Evolutionary conservation across 176 grass and related monocot genomes (phyloP), one percentile per base, ranked within the genome.

Genomic region (Calamus simplicifolius): DNA sequence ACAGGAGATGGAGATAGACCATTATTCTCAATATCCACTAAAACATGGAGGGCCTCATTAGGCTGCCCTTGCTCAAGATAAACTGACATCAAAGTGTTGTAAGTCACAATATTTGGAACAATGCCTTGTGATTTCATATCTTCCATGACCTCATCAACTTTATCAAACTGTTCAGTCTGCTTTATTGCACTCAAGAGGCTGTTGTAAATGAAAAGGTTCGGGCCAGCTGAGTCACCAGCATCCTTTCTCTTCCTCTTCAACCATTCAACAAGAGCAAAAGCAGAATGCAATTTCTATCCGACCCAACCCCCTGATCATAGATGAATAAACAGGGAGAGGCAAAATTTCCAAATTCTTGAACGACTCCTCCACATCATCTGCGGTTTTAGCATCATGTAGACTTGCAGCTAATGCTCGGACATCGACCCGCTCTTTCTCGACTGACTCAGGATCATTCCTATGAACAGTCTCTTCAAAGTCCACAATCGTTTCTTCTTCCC

Each of bases 121-220:
- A 85, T 50, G 2, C 81, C 81, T 73, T 85, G 80, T 14, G 63
- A 35, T 17, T 79, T 73, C 92, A 97, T 97, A 63, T 97, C 92
- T 4, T 77, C 57, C 27, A 87, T 77, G 13, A 97, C 78, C 21
- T 26, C 61, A 18, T 74, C 48, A 31, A 67, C 65, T 52, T 78
- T 71, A 56, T 72, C 18, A 65, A 80, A 80, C 16, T 74, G 65
- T 21, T 70, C 74, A 7, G 60, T 63, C 79, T 66, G 72, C 77
- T 88, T 97, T 18, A 91, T 69, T 4, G 87, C 87, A 25, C 83
- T 78, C 2, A 91, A 72, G 17, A 91, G 52, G 78, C 75, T 91
- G 53, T 97, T 97, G 75, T 91, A 97, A 16, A 97, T 80, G 49
- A 91, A 82, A 58, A 77, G 75, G 61, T 91, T 91, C 16, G 80